Percentiles rank a stretch among this genome's conserved stretches.
phyloP scores from a whole-genome alignment of 192 early-diverging fungal species.

The Dissophora ornata region DNA sequence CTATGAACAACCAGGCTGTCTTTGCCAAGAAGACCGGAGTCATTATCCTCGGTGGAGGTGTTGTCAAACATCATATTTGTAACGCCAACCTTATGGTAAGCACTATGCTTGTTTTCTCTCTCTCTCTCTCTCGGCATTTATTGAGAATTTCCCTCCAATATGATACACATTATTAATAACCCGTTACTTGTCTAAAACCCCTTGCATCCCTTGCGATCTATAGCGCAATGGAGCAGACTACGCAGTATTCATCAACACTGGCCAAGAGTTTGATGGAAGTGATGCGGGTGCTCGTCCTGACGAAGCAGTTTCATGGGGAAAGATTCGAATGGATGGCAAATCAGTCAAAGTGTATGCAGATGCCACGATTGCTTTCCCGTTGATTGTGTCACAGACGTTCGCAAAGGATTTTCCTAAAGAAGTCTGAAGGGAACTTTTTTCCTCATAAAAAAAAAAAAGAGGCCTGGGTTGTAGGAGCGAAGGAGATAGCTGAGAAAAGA shows the following conservation, averaged over 20 bases:
- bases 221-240: conserved; percentile 97
- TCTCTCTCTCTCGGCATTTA: too few species aligned
- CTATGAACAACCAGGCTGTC: conserved; percentile 93
- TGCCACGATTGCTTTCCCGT: conserved; percentile 91
- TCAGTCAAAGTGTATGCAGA: conserved; percentile 96
- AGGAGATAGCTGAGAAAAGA: too few species aligned
- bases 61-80: conserved; percentile 98
- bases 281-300: conserved; percentile 98
- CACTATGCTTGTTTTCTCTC: too few species aligned
- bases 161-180: too few species aligned
- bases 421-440: too few species aligned
- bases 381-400: conserved; percentile 96
- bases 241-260: conserved; percentile 97
- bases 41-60: conserved; percentile 96
- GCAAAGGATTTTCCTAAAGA: conserved; percentile 67
- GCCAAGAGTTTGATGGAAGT: conserved; percentile 98
- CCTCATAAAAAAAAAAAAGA: neutral
- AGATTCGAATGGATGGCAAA: conserved; percentile 85
- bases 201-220: too few species aligned
- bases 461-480: too few species aligned
- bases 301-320: conserved; percentile 99
- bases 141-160: too few species aligned
- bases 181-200: neutral
- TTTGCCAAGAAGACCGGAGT: conserved; percentile 97
- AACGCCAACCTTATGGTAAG: conserved; percentile 97